These are phyloP conservation scores for Fusarium succisae DNA, from an alignment of 2,329 filamentous ascomycete species.

Conservation along the genomic window DNA sequence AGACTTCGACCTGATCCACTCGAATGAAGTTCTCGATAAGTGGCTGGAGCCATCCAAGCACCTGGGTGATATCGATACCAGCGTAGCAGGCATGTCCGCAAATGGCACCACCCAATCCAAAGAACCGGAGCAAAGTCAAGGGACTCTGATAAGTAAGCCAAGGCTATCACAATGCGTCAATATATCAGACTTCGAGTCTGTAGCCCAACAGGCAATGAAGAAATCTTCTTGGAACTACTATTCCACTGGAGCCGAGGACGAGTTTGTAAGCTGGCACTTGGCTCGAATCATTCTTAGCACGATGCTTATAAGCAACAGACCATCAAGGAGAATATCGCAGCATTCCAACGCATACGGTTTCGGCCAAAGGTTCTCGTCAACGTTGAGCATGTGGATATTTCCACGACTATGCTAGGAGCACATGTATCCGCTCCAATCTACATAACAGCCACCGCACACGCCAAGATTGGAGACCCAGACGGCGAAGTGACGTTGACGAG, in stretches of 20 bases:
- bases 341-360: constrained; percentile 4
- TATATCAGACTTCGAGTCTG: constrained; percentile 9
- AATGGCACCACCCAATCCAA: not conserved
- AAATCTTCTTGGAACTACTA: constrained; percentile 21
- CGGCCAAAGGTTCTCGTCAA: constrained; percentile 18
- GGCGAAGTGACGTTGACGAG: constrained; percentile 10
- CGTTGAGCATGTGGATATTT: constrained; percentile 15
- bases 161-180: constrained; percentile 8
- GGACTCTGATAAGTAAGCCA: not conserved
- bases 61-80: constrained; percentile 10
- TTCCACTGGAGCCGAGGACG: constrained; percentile 20
- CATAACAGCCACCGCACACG: constrained; percentile 16
- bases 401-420: constrained; percentile 3
- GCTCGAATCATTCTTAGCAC: rapidly evolving
- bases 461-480: constrained; percentile 13
- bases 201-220: constrained; percentile 4
- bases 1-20: constrained; percentile 19
- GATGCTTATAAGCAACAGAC: not conserved
- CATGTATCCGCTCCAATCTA: constrained; percentile 6
- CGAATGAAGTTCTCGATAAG: constrained; percentile 16
- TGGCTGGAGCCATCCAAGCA: constrained; percentile 14
- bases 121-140: not conserved
- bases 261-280: not conserved
- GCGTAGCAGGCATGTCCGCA: not conserved
- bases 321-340: constrained; percentile 3